Evolutionary conservation across 768 basidiomycete genomes (phyloP).

Genomic region (Podaxis sp.): DNA sequence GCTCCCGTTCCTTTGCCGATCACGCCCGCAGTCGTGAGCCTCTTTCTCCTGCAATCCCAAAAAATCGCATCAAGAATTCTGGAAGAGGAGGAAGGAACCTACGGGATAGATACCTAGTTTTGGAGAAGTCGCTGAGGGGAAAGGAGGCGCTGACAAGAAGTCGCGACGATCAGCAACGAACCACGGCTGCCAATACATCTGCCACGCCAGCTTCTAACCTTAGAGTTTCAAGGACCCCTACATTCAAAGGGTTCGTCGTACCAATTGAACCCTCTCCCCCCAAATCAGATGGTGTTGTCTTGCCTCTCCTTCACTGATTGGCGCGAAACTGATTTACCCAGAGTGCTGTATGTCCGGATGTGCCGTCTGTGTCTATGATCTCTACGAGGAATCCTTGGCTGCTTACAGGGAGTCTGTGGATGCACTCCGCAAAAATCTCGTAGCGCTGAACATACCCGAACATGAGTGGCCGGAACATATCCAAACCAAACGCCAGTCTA

Average conservation of each 20-base stretch:
- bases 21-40: neutral
- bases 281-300: constrained; percentile 55
- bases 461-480: constrained; percentile 63
- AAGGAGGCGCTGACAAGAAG: constrained; percentile 8
- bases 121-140: constrained; percentile 10
- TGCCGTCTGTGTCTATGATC: constrained; percentile 86
- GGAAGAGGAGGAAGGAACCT: constrained; percentile 7
- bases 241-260: constrained; percentile 52
- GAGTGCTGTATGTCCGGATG: constrained; percentile 97
- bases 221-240: constrained; percentile 12
- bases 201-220: neutral
- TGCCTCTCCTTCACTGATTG: neutral
- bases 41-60: neutral
- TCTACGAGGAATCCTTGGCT: constrained; percentile 72
- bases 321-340: constrained; percentile 22
- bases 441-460: constrained; percentile 43
- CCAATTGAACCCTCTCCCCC: constrained; percentile 62
- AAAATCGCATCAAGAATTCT: neutral
- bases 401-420: constrained; percentile 55
- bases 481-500: constrained; percentile 16
- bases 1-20: neutral
- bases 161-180: neutral
- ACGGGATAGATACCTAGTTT: neutral
- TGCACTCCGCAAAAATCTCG: constrained; percentile 46
- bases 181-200: neutral